These are phyloP conservation scores for Diplodia intermedia DNA, from an alignment of 2,329 filamentous ascomycete species.

Conservation along the genomic window DNA sequence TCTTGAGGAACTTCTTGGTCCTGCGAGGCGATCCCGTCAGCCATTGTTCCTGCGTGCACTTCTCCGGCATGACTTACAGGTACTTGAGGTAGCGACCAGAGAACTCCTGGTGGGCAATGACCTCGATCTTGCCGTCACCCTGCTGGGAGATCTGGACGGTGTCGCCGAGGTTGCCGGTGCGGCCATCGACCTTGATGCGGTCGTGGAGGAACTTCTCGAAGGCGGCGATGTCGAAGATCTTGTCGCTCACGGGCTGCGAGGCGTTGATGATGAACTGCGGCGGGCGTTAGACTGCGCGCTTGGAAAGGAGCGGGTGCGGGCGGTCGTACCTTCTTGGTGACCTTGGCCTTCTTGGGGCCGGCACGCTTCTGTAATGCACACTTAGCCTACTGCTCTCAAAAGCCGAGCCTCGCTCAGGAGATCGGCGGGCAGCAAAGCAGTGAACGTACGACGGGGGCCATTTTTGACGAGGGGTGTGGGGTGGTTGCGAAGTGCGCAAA, in stretches of 20 bases:
- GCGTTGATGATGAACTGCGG: slow-evolving; percentile 97
- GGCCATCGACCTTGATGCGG: slow-evolving; percentile 99
- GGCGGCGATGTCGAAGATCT: slow-evolving; percentile 99
- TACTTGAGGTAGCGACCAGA: slow-evolving; percentile 99
- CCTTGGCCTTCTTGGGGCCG: slow-evolving; percentile 66
- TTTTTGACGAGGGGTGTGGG: slow-evolving; percentile 38
- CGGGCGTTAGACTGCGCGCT: neutral
- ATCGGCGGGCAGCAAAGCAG: slow-evolving; percentile 89
- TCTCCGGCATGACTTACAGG: slow-evolving; percentile 70
- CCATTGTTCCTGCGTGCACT: neutral
- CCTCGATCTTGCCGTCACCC: slow-evolving; percentile 97
- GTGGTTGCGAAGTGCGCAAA: slow-evolving; percentile 68
- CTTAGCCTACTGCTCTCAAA: slow-evolving; percentile 93
- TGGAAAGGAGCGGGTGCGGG: slow-evolving; percentile 1
- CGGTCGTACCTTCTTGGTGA: slow-evolving; percentile 78
- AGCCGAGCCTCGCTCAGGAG: slow-evolving; percentile 46
- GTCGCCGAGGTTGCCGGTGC: slow-evolving; percentile 97
- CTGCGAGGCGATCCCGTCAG: slow-evolving; percentile 55
- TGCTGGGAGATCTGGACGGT: slow-evolving; percentile 86
- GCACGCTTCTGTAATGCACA: slow-evolving; percentile 64
- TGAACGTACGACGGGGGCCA: slow-evolving; percentile 77
- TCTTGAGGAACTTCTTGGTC: slow-evolving; percentile 99
- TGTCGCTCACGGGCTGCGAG: slow-evolving; percentile 96
- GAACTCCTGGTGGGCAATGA: slow-evolving; percentile 96
- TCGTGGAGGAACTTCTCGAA: slow-evolving; percentile 99